Conservation (phyloP, 129 eudicot species). For the Heracleum sosnowskyi region DNA sequence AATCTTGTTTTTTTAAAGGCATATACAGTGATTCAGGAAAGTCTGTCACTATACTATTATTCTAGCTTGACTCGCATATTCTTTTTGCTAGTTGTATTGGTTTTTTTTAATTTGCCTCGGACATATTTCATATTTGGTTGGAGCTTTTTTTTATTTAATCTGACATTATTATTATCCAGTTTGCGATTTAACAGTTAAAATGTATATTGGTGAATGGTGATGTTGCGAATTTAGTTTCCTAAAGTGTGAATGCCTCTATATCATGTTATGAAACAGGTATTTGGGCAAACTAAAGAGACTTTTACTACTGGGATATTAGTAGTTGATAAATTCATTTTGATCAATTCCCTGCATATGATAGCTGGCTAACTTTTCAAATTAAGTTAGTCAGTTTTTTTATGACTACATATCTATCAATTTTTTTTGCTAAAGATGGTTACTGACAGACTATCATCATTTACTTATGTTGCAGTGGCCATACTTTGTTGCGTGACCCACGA, state of each 20-base stretch:
- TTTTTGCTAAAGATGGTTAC: background rate
- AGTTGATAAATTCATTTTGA: background rate
- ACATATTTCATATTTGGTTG: background rate
- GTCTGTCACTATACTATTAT: background rate
- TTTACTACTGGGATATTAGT: background rate
- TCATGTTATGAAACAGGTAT: background rate
- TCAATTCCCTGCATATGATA: background rate
- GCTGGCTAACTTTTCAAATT: background rate
- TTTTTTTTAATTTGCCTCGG: background rate
- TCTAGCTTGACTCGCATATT: background rate
- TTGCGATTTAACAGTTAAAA: background rate
- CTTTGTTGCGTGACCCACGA: conserved; percentile 69
- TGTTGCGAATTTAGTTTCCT: background rate
- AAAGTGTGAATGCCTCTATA: background rate
- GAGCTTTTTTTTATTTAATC: background rate
- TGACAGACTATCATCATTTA: background rate
- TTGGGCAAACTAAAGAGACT: background rate
- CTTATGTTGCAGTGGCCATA: conserved; percentile 43
- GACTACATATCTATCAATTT: background rate
- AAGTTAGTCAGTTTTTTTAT: background rate
- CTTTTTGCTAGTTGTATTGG: background rate
- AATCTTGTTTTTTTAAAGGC: background rate
- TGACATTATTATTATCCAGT: background rate
- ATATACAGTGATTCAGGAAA: background rate
- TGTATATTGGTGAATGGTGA: background rate